phyloP scores from a whole-genome alignment of 2,329 filamentous ascomycete species.

The Pseudocercospora cruenta region DNA sequence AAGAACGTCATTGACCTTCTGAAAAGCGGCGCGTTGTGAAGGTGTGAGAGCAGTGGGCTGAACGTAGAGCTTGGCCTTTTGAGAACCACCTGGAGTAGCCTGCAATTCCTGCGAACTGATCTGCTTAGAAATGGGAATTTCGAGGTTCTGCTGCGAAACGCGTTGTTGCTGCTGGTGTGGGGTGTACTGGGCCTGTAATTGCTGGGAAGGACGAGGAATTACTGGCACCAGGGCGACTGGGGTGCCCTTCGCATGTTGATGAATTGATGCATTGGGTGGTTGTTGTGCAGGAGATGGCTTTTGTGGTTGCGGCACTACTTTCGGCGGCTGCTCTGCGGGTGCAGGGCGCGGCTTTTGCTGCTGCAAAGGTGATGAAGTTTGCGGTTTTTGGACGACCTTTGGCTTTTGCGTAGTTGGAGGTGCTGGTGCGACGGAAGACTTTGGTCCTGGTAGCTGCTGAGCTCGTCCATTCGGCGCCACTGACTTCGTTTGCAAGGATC shows the following conservation, averaged over 20 bases:
- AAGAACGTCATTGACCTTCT: constrained; percentile 23
- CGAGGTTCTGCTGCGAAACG: constrained; percentile 16
- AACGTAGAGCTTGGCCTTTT: constrained; percentile 26
- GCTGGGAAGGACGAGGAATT: constrained; percentile 9
- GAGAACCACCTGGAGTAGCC: constrained; percentile 5
- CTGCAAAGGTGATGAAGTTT: background rate
- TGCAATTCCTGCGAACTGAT: constrained; percentile 17
- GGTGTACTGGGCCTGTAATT: constrained; percentile 9
- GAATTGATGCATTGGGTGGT: background rate
- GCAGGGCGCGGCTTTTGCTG: background rate
- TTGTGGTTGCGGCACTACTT: background rate
- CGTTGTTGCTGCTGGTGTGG: constrained; percentile 17
- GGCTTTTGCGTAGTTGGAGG: constrained; percentile 4
- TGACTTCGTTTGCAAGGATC: background rate
- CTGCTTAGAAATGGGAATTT: constrained; percentile 17
- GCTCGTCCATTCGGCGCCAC: background rate
- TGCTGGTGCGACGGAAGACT: background rate
- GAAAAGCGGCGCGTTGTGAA: constrained; percentile 39
- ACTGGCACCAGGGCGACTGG: constrained; percentile 14
- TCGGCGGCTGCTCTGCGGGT: background rate
- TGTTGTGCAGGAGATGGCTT: background rate
- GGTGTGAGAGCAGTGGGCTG: constrained; percentile 33
- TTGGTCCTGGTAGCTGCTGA: background rate
- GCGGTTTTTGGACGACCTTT: background rate
- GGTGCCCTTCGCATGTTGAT: constrained; percentile 3